Evolutionary conservation across 2,329 filamentous ascomycete genomes (phyloP), one percentile per base, ranked within the genome.

Genomic region (Aspergillus novoparasiticus): DNA sequence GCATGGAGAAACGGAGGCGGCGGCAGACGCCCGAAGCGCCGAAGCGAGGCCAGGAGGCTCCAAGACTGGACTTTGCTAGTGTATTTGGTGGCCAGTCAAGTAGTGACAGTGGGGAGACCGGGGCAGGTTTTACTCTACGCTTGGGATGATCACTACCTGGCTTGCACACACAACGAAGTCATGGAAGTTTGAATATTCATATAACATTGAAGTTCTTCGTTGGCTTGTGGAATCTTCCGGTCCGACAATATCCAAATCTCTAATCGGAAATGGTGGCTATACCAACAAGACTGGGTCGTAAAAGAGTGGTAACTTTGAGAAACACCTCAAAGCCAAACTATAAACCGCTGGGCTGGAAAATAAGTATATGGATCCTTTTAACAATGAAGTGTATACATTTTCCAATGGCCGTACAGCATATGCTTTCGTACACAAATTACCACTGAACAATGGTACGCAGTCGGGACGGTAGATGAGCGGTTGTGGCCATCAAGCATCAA

Each of bases 11-110:
- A 73, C 83, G 93, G 69, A 83, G 92, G 67, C 83, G 87, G 43
- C 83, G 86, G 64, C 87, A 89, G 64, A 94, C 89, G 66, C 95
- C 95, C 1, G 89, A 93, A 76, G 95, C 95, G 8, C 95, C 95
- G 0, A 87, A 86, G 45, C 84, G 94, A 36, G 94, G 93, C 0
- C 88, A 90, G 57, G 87, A 90, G 61, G 86, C 86, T 62, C 87
- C 87, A 2, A 78, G 76, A 67, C 71, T 86, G 63, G 90, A 93
- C 76, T 89, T 93, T 71, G 89, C 86, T 59, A 86, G 89, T 66
- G 89, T 93, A 45, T 92, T 93, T 75, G 85, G 87, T 12, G 86
- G 87, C 2, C 83, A 88, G 39, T 85, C 89, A 59, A 85, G 82
- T 67, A 89, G 89, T 4, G 89, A 86, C 39, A 87, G 89, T 3